Base-by-base conservation (phyloP, 306 rosid species). In the Prunus mume region DNA sequence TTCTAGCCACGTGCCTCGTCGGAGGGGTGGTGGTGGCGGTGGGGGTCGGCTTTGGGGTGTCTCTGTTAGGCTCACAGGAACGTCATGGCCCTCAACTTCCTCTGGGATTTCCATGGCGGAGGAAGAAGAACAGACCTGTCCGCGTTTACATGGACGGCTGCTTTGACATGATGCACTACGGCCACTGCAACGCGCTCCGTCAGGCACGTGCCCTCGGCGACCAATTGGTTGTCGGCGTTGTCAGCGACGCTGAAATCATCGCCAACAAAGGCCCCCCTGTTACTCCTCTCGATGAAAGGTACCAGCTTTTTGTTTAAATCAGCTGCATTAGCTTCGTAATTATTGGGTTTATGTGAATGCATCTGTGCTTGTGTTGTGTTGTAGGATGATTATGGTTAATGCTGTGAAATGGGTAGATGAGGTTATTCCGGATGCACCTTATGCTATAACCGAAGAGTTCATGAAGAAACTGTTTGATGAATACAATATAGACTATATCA, bases 91-190 rank as follows among this genome's bases (percentile, higher is more conserved):
- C 45, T 68, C 84, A 46, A 10, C 78, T 72, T 50, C 86, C 90
- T n/a, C 70, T 84, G 14, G 77, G 77, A n/a, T 47, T 72, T 52
- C 81, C 78, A 76, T 80, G 81, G 81, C 32, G 71, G 62, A 57
- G 80, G 57, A 89, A 80, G 83, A 90, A 86, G 86, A 82, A 86
- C 83, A 65, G 91, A 86, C 84, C 92, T 79, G 87, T 93, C 43
- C 71, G 83, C 13, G 83, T 85, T 4, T 87, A 87, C 74, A 87
- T 87, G 91, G 91, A 87, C 58, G 91, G 91, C 24, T 87, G 91
- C 81, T 87, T 87, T 54, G 91, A 87, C 73, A 87, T 87, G 91
- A 87, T 87, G 91, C 91, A 87, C 83, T 87, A 87, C 82, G 91
- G 91, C 74, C 91, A 87, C 79, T 87, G 91, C 85, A 87, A 87